A percentile compares a stretch with the other conserved stretches of the same genome.
Evolutionary conservation across 768 basidiomycete genomes (phyloP).

Genomic region (Lentinus tigrinus): DNA sequence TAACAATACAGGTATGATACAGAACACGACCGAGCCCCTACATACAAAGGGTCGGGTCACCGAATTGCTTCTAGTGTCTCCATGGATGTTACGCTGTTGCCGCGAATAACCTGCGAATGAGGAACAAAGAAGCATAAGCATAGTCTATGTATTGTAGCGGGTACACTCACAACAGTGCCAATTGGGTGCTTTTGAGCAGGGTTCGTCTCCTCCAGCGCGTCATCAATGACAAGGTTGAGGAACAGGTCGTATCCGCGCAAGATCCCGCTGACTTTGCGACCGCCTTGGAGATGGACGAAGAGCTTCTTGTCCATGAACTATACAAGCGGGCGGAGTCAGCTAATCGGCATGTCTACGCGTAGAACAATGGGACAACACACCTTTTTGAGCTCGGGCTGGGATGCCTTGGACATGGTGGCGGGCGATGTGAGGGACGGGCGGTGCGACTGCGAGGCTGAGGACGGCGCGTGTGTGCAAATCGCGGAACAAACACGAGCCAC

Average conservation of each 20-base stretch:
- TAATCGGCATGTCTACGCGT: not conserved
- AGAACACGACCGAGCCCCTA: conserved; percentile 16
- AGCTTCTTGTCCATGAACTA: conserved; percentile 99
- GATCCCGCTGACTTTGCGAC: conserved; percentile 92
- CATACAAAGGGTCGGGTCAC: conserved; percentile 20
- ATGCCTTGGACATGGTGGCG: conserved; percentile 76
- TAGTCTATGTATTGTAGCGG: not conserved
- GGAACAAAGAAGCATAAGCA: not conserved
- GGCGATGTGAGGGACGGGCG: not conserved
- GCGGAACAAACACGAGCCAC: conserved; percentile 6
- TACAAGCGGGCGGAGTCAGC: not conserved
- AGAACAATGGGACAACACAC: conserved; percentile 38
- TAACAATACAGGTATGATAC: conserved; percentile 21
- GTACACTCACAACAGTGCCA: conserved; percentile 80
- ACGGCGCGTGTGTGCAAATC: not conserved
- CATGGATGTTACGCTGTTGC: conserved; percentile 96
- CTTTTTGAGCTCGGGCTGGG: conserved; percentile 98
- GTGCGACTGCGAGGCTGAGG: not conserved
- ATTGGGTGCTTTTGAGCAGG: conserved; percentile 88
- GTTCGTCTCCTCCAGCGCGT: conserved; percentile 87
- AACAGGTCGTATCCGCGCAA: conserved; percentile 98
- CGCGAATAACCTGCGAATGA: conserved; percentile 79
- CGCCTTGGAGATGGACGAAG: conserved; percentile 91
- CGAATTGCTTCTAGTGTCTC: conserved; percentile 75
- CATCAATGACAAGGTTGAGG: conserved; percentile 96